Evolutionary conservation across 441 rosid genomes (phyloP).

Genomic region (Manihot esculenta): DNA sequence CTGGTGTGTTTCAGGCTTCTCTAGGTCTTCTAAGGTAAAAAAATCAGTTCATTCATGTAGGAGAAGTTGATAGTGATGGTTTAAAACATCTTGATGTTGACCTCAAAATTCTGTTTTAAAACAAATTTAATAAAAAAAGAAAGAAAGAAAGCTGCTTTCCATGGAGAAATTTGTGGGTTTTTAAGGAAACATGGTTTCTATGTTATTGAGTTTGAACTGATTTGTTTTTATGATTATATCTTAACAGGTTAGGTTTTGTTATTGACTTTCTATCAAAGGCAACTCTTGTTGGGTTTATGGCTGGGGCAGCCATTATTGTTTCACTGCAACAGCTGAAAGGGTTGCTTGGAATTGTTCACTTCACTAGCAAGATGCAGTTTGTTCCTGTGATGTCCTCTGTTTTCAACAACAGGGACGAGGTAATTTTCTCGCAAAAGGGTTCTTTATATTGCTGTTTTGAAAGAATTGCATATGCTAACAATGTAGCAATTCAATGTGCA

Average conservation of each 20-base stretch:
- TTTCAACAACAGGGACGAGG: conserved; percentile 65
- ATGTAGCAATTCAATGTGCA: conserved; percentile 36
- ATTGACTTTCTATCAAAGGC: conserved; percentile 97
- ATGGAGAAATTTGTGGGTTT: too few species aligned
- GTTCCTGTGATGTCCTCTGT: conserved; percentile 84
- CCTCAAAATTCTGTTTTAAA: too few species aligned
- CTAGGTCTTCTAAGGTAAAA: conserved; percentile 84
- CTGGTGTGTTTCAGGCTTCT: conserved; percentile 93
- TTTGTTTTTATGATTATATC: not conserved
- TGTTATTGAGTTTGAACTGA: not conserved
- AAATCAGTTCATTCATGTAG: too few species aligned
- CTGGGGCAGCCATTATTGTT: conserved; percentile 96
- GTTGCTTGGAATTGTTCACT: conserved; percentile 91
- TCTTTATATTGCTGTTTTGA: not conserved
- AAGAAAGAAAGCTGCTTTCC: not conserved
- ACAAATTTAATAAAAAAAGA: too few species aligned
- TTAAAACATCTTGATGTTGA: conserved; percentile 1
- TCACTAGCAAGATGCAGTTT: conserved; percentile 83
- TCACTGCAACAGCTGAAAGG: conserved; percentile 96
- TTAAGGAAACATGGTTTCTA: not conserved
- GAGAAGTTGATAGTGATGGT: not conserved
- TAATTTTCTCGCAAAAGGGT: conserved; percentile 25
- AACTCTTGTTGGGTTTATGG: conserved; percentile 92
- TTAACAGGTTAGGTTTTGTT: conserved; percentile 80
- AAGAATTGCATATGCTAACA: not conserved